phyloP scores from a whole-genome alignment of 2,329 filamentous ascomycete species.

The Tolypocladium amazonense region DNA sequence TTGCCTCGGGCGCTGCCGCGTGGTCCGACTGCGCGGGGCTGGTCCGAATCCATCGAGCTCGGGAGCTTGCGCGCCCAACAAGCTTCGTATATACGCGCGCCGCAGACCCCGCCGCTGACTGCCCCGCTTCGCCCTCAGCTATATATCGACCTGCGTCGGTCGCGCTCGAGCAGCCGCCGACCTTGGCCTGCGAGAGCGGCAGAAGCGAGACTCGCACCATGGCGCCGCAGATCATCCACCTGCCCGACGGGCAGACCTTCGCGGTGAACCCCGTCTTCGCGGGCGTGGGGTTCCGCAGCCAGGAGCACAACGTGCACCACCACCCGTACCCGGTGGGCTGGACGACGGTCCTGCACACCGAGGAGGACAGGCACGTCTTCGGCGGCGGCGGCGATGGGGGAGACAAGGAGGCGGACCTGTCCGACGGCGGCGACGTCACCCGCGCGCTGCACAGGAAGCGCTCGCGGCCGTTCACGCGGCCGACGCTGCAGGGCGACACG shows the following conservation, averaged over 20 bases:
- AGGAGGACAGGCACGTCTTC: slow-evolving; percentile 23
- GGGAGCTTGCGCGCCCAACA: not conserved
- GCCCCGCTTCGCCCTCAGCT: not conserved
- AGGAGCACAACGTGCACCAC: slow-evolving; percentile 58
- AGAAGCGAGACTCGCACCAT: slow-evolving; percentile 11
- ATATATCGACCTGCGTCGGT: not conserved
- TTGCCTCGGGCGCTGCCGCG: not conserved
- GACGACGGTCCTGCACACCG: slow-evolving; percentile 77
- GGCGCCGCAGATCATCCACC: slow-evolving; percentile 43
- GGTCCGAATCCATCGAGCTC: not conserved
- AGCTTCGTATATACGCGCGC: not conserved
- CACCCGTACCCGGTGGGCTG: slow-evolving; percentile 75
- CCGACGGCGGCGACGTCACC: slow-evolving; percentile 11
- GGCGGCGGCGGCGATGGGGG: slow-evolving; percentile 5
- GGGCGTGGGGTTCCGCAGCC: slow-evolving; percentile 81
- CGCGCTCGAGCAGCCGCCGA: not conserved
- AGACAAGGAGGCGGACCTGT: not conserved
- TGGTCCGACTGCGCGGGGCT: not conserved
- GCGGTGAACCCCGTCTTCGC: slow-evolving; percentile 79
- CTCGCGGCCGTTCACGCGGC: slow-evolving; percentile 45
- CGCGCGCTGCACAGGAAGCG: slow-evolving; percentile 18
- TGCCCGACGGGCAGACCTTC: slow-evolving; percentile 82
- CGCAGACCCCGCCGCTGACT: not conserved
- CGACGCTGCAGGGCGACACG: slow-evolving; percentile 68
- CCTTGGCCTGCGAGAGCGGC: too few species aligned